Conservation (phyloP, 495 filamentous ascomycete species). For the Cercophora sp. region DNA sequence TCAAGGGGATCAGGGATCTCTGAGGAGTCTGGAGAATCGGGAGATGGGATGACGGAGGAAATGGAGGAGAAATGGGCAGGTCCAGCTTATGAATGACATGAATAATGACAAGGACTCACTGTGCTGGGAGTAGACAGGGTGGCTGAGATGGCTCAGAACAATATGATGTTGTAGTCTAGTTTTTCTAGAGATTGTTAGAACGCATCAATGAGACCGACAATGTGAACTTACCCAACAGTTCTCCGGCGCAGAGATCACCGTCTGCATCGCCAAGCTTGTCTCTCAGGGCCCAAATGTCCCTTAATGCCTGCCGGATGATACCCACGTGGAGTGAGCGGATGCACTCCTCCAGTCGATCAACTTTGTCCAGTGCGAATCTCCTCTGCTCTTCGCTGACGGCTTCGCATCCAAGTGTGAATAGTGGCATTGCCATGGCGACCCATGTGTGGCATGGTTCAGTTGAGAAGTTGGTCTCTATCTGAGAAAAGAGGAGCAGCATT, state of each 20-base stretch:
- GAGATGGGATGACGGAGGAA: neutral
- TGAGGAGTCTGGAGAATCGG: too few relatives aligned
- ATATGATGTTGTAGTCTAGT: conserved; percentile 16
- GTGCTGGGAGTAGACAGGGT: too few relatives aligned
- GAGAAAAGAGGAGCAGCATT: conserved; percentile 6
- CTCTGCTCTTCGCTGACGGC: conserved; percentile 12
- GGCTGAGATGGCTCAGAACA: too few relatives aligned
- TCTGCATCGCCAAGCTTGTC: conserved; percentile 4
- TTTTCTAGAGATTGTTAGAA: conserved; percentile 12
- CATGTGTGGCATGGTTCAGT: conserved; percentile 8
- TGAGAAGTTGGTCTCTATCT: neutral
- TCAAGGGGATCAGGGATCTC: neutral
- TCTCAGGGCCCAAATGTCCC: conserved; percentile 16
- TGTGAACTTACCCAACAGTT: conserved; percentile 17
- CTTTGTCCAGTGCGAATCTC: conserved; percentile 16
- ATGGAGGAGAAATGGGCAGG: neutral
- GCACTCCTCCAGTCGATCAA: conserved; percentile 15
- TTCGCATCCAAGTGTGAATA: conserved; percentile 20
- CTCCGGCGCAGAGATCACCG: conserved; percentile 11
- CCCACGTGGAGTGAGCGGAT: conserved; percentile 15
- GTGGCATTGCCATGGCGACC: conserved; percentile 23
- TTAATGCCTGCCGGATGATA: conserved; percentile 13
- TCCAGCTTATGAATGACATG: too few relatives aligned
- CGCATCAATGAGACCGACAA: too few relatives aligned
- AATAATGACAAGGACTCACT: too few relatives aligned